Base-by-base conservation (phyloP, 352 stramenopile genomes). In the Phytophthora melonis region DNA sequence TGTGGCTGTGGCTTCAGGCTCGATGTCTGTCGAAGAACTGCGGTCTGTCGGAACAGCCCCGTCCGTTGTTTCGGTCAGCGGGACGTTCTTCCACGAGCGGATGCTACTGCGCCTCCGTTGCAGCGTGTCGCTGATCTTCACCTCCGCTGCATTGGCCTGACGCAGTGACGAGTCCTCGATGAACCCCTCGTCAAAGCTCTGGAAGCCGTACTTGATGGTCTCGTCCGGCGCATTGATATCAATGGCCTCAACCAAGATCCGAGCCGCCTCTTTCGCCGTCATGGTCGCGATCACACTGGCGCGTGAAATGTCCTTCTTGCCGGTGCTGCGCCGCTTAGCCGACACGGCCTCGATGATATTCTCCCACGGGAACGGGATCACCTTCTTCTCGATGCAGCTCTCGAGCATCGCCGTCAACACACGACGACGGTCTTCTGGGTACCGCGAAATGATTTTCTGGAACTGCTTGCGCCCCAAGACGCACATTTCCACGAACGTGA, bases 401-500 rank as follows among this genome's bases (percentile, higher is more conserved):
- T 61, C 52, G 0, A 72, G 16, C 32, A 72, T 67, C n/a, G 41
- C 41, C 14, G 16, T 50, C 2, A 50, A 18, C 6, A 72, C 65
- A 10, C 23, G 57, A 0, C 47, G 50, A 10, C 65, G 47, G 6
- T 72, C 65, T 11, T 61, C 43, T 0, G 49, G 65, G 27, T 62
- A 58, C 14, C 56, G 56, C 10, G 32, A 63, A 5, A 63, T 54
- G 11, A 54, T 50, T 1, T 23, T 36, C 47, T 72, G 65, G 7
- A 72, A 72, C 5, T 9, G 25, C n/a, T 3, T 18, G 2, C 36
- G 34, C 13, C n/a, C 19, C 34, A 72, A 43, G 10, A 77, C 47
- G 16, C 64, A 72, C 9, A 74, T 62, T 36, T 74, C 64, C 23
- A 72, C 66, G 27, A 68, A 79, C 9, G 68, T 70, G 14, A 36